phyloP scores from a whole-genome alignment of 2,329 filamentous ascomycete genomes.

The Colletotrichum theobromicola region DNA sequence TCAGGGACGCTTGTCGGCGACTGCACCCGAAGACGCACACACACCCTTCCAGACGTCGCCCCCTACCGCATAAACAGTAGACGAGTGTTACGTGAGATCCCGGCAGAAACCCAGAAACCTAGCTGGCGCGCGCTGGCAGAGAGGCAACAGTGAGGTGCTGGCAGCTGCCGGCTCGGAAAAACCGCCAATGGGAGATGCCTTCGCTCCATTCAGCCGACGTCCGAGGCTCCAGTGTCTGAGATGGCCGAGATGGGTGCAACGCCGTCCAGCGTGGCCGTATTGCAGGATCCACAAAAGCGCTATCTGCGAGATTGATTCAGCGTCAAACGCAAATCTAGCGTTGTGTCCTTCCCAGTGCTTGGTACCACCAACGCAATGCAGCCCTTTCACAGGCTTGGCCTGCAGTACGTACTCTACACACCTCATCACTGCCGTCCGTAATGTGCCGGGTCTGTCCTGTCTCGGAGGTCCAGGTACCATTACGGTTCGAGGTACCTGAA shows the following conservation, averaged over 20 bases:
- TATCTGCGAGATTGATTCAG: slow-evolving; percentile 20
- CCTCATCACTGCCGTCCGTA: background rate
- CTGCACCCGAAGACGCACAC: background rate
- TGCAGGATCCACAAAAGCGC: slow-evolving; percentile 9
- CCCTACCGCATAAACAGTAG: slow-evolving; percentile 14
- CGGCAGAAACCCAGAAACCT: slow-evolving; percentile 15
- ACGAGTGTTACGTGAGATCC: slow-evolving; percentile 20
- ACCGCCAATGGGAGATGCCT: background rate
- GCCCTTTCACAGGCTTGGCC: background rate
- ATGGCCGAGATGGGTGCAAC: slow-evolving; percentile 9
- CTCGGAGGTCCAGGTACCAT: background rate
- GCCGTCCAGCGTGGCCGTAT: background rate
- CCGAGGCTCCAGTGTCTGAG: slow-evolving; percentile 13
- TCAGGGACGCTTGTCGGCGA: slow-evolving; percentile 10
- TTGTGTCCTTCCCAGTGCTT: slow-evolving; percentile 7
- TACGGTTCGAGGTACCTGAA: background rate
- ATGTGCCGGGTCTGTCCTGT: background rate
- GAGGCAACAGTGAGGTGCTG: background rate
- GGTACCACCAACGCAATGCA: slow-evolving; percentile 8
- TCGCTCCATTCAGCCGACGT: slow-evolving; percentile 15
- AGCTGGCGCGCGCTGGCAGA: slow-evolving; percentile 5
- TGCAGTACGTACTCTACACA: background rate
- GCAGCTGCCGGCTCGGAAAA: background rate
- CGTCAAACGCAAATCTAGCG: slow-evolving; percentile 16
- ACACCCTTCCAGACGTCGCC: background rate